Evolutionary conservation across 768 basidiomycete genomes (phyloP), one percentile per base, ranked within the genome.

Genomic region (Termitomyces eurrhizus): DNA sequence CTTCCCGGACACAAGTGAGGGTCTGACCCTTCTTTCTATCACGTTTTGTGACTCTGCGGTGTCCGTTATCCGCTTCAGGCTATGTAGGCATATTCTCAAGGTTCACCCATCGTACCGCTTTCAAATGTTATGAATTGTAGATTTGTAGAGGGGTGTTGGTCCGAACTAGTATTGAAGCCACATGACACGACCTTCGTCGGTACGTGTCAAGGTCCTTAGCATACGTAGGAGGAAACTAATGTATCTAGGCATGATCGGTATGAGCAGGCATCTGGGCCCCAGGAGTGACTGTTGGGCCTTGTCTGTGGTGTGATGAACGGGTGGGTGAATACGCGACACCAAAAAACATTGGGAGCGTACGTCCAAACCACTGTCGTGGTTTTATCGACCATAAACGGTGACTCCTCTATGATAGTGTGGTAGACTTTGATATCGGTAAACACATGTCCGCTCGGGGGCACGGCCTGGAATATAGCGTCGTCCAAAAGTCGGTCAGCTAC

Each of bases 361-460:
- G 53, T 55, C 53, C 53, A 55, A 9, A 55, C 53, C 41, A 55
- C 41, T 21, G 53, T 55, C 9, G 53, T 55, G 3, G 41, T 55
- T 29, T 29, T 42, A 7, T 55, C 53, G 12, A 55, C 53, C 29
- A 55, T 7, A 29, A 14, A 55, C 5, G 53, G 53, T 7, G 41
- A 44, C 8, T 55, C 53, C 2, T n/a, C 12, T 1, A 55, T 55
- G 7, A 55, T n/a, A 55, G 53, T 55, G 18, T 55, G 53, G 41
- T 55, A 55, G 37, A 53, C 52, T 29, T 12, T 41, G 26, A 41
- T 6, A 41, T 53, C 39, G 0, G 52, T 53, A 29, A 12, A 53
- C 16, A 41, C 26, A 33, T 55, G 53, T 2, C 6, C 11, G 11
- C 29, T 13, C 1, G 29, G 41, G 6, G 53, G 53, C 4, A 44